Base-by-base conservation (phyloP, 106 monocot species). In the Dendrobium catenatum region DNA sequence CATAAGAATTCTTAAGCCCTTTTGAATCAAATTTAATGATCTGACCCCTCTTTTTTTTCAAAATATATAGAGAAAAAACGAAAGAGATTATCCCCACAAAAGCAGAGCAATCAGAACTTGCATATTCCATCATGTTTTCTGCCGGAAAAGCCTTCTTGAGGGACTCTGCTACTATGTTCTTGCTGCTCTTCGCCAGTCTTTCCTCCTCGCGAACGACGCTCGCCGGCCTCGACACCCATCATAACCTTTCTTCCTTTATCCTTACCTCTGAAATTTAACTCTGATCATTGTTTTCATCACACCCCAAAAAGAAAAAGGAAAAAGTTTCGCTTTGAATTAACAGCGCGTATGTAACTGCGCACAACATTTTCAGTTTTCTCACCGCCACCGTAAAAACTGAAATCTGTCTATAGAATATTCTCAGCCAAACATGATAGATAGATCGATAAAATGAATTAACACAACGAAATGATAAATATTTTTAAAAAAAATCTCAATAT, bases 171-270 rank as follows among this genome's bases (percentile, higher is more conserved):
- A 90, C 90, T 29, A 90, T 26, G n/a, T 5, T 84, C 80, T 70
- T 86, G 79, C 44, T 93, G 92, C 9, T 18, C 76, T 20, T 79
- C 77, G 3, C 75, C 68, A n/a, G 29, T 77, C 77, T 27, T 83
- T 88, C 75, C 43, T 86, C 77, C 79, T 86, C 1, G 88, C 79
- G 3, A 85, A 85, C 88, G 73, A 75, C 29, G 26, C 79, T 85
- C 19, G 88, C 85, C 85, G 0, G 85, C 90, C 66, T 85, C 88
- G 3, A 86, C 68, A 59, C 31, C 90, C 74, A 19, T 93, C 90
- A 46, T 93, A 93, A 19, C 93, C 93, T 54, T 85, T 61, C 78
- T 85, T 85, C 86, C 4, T 79, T 72, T 24, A 76, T 93, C 44
- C 29, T 83, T 16, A 88, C 59, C 3, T 86, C 92, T 89, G 61